These are phyloP conservation scores for Babesia gibsoni DNA, from an alignment of 169 alveolate species.

Conservation along the genomic window DNA sequence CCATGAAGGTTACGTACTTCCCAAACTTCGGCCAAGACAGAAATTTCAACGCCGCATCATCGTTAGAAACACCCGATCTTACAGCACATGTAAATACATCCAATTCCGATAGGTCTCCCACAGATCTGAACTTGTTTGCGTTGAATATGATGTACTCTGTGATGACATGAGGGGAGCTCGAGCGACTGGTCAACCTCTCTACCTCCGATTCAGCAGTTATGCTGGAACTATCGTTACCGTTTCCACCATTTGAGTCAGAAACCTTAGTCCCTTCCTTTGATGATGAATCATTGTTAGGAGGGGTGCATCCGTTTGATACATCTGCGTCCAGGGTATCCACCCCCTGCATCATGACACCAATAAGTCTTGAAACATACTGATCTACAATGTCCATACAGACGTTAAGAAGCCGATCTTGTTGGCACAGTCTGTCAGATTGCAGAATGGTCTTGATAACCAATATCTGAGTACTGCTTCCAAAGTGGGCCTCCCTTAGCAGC, in stretches of 20 bases:
- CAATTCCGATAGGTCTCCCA: background rate
- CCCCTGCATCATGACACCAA: background rate
- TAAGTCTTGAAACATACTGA: background rate
- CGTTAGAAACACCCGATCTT: background rate
- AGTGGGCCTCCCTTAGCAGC: background rate
- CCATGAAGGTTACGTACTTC: constrained; percentile 12
- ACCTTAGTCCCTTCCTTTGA: background rate
- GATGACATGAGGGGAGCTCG: background rate
- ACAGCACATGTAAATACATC: background rate
- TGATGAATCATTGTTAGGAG: background rate
- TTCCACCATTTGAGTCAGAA: background rate
- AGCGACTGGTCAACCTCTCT: background rate
- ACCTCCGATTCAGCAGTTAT: background rate
- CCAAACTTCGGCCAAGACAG: constrained; percentile 10
- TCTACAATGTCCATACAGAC: background rate
- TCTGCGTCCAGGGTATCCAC: background rate
- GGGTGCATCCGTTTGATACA: background rate
- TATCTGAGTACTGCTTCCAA: constrained; percentile 9
- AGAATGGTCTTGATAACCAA: background rate
- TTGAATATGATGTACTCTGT: background rate
- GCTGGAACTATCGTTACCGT: background rate
- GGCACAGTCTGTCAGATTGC: background rate
- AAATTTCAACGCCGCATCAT: background rate
- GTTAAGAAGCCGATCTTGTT: background rate
- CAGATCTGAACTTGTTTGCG: background rate